Percentiles rank a stretch among this genome's conserved stretches.
Evolutionary conservation across 225 moss, liverwort and hornwort genomes (phyloP).

Genomic region (Polytrichum formosum): DNA sequence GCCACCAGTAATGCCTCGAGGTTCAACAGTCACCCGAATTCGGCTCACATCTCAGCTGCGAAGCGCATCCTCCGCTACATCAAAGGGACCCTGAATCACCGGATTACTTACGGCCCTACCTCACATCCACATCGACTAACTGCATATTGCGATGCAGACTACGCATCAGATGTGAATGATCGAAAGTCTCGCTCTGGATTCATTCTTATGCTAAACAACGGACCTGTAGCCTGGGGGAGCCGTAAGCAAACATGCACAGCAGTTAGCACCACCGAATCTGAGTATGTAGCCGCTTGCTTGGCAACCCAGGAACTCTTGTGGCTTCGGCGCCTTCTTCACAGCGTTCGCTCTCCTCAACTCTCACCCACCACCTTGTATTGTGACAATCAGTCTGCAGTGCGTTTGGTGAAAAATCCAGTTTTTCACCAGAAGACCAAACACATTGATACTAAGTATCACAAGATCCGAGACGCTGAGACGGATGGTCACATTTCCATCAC

Average conservation of each 20-base stretch:
- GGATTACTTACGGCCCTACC: not conserved
- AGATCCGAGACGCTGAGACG: not conserved
- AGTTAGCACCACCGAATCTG: not conserved
- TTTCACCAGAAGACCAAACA: not conserved
- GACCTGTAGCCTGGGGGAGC: not conserved
- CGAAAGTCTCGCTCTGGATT: not conserved
- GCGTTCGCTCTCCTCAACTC: not conserved
- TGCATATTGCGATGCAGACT: slow-evolving; percentile 7
- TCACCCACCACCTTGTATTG: not conserved
- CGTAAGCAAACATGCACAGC: slow-evolving; percentile 2
- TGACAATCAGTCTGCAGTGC: not conserved
- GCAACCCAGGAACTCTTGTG: not conserved
- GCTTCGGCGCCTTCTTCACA: not conserved
- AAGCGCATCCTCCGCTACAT: slow-evolving; percentile 3
- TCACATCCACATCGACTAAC: not conserved
- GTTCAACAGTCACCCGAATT: not conserved
- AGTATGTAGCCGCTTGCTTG: not conserved
- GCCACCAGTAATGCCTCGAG: not conserved
- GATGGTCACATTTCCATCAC: not conserved
- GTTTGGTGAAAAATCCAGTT: not conserved
- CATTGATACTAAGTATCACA: slow-evolving; percentile 1
- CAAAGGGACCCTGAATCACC: not conserved
- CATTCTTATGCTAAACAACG: not conserved
- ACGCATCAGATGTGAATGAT: not conserved
- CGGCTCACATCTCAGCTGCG: not conserved